These are phyloP conservation scores for Penicillium concentricum DNA, from an alignment of 2,329 filamentous ascomycete species.

Conservation along the genomic window DNA sequence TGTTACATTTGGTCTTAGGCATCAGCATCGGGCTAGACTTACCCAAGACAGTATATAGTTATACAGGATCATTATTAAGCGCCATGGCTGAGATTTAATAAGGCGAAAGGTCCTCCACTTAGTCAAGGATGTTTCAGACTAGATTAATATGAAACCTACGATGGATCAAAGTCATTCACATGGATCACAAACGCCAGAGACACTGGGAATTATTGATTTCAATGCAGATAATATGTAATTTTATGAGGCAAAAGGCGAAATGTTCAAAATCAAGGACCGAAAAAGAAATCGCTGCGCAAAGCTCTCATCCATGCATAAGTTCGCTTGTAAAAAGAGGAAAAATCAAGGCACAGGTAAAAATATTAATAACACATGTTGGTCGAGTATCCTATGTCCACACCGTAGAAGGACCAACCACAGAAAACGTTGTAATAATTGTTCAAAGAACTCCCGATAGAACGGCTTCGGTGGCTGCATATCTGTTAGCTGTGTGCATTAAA, in stretches of 20 bases:
- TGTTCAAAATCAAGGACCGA: conserved; percentile 2
- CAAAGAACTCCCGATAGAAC: conserved; percentile 73
- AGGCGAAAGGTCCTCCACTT: neutral
- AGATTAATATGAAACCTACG: neutral
- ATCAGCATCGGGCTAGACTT: too few relatives aligned
- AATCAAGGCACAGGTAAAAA: neutral
- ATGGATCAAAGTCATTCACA: neutral
- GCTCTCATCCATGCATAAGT: conserved; percentile 24
- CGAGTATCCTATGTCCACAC: conserved; percentile 2
- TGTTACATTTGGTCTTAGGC: too few relatives aligned
- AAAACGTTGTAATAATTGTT: conserved; percentile 13
- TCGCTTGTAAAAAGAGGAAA: conserved; percentile 16
- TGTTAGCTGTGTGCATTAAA: conserved; percentile 20
- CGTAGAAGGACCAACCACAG: neutral
- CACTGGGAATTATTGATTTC: conserved; percentile 7
- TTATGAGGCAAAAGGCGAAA: neutral
- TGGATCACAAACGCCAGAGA: conserved; percentile 3
- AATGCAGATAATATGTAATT: conserved; percentile 1
- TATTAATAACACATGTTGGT: conserved; percentile 21
- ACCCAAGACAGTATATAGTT: too few relatives aligned
- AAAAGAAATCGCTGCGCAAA: conserved; percentile 16
- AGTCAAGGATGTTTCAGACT: neutral
- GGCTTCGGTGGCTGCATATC: conserved; percentile 67
- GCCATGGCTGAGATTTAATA: too few relatives aligned
- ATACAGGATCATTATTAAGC: too few relatives aligned